Percentiles rank a stretch among this genome's conserved stretches.
Evolutionary conservation across 2,329 filamentous ascomycete species (phyloP).

Genomic region (Dothideomycetidae sp.): DNA sequence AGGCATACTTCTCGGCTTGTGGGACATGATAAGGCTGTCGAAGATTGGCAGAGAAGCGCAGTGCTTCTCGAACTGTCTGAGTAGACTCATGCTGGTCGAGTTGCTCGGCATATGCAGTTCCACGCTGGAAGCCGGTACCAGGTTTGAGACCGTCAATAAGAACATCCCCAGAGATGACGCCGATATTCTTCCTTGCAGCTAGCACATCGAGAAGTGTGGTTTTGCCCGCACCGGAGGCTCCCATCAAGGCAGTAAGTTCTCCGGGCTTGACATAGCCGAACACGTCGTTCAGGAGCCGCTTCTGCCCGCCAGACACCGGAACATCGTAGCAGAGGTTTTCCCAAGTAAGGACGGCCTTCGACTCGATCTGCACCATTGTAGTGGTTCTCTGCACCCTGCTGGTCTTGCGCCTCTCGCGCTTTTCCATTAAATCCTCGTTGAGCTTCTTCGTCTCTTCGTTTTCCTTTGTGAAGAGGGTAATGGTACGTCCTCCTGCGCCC

Average conservation of each 20-base stretch:
- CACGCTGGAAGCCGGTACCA: conserved; percentile 47
- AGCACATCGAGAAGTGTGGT: conserved; percentile 72
- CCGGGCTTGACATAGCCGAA: conserved; percentile 38
- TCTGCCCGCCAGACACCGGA: conserved; percentile 31
- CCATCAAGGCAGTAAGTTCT: conserved; percentile 37
- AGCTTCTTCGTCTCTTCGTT: conserved; percentile 51
- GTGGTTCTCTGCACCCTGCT: conserved; percentile 35
- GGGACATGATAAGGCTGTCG: conserved; percentile 46
- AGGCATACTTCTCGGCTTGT: conserved; percentile 45
- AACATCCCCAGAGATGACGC: conserved; percentile 48
- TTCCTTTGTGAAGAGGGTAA: conserved; percentile 61
- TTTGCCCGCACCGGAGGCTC: conserved; percentile 58
- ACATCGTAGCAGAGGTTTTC: conserved; percentile 37
- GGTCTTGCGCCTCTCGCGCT: conserved; percentile 40
- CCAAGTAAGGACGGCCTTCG: conserved; percentile 43
- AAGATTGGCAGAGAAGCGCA: conserved; percentile 51
- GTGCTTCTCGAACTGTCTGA: conserved; percentile 49
- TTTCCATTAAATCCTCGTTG: conserved; percentile 47
- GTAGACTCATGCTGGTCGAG: conserved; percentile 50
- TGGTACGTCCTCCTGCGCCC: conserved; percentile 65
- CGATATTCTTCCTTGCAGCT: conserved; percentile 49
- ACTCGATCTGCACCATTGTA: conserved; percentile 43
- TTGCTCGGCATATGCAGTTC: conserved; percentile 52
- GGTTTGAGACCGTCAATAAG: conserved; percentile 42
- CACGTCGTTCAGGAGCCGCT: conserved; percentile 32